These are phyloP conservation scores for Backusella mclennaniae DNA, from an alignment of 192 early-diverging fungal genomes.

Conservation along the genomic window DNA sequence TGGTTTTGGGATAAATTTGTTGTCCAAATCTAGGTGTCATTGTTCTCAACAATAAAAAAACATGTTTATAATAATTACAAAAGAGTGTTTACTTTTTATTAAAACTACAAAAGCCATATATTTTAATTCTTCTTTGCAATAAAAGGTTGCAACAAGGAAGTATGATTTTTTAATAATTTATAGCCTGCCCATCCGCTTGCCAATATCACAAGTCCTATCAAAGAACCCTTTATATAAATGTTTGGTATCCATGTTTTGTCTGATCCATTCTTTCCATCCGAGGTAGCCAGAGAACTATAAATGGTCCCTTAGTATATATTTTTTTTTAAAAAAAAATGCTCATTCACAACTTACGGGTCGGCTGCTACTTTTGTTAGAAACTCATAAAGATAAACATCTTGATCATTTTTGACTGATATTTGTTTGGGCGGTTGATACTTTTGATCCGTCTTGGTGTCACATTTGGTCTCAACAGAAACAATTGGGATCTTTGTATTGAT, in stretches of 20 bases:
- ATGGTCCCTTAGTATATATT: no score
- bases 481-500: conserved; percentile 75
- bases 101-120: background rate
- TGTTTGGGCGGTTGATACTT: conserved; percentile 70
- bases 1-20: background rate
- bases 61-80: background rate
- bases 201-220: conserved; percentile 32
- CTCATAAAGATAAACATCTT: conserved; percentile 87
- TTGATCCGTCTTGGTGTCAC: conserved; percentile 82
- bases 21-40: no score
- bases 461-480: conserved; percentile 94
- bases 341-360: conserved; percentile 56
- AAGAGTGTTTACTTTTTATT: background rate
- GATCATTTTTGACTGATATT: conserved; percentile 80
- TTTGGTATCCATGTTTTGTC: conserved; percentile 27
- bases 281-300: conserved; percentile 27
- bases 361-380: conserved; percentile 82
- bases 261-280: conserved; percentile 27
- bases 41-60: background rate
- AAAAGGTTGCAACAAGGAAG: background rate
- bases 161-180: conserved; percentile 35
- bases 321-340: no score
- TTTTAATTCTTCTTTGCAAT: background rate
- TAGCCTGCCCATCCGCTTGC: conserved; percentile 30
- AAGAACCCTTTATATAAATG: conserved; percentile 27